These are phyloP conservation scores for Backusella circina DNA, from an alignment of 192 early-diverging fungal genomes.

Conservation along the genomic window DNA sequence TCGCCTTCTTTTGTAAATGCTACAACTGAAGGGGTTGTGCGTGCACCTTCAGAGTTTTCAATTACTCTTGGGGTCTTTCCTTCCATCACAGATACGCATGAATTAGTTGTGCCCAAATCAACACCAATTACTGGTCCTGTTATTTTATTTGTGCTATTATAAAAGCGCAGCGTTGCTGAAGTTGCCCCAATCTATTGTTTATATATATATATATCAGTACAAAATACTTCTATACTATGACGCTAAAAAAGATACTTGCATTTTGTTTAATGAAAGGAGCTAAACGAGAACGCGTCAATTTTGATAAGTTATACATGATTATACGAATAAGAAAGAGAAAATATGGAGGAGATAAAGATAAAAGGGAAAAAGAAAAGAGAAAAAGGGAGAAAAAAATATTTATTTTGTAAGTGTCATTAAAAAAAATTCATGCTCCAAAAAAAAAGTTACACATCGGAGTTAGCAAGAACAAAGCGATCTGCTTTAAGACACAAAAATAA, in stretches of 20 bases:
- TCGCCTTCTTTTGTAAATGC: slow-evolving; percentile 96
- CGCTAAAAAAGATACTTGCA: neutral
- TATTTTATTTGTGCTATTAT: slow-evolving; percentile 65
- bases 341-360: neutral
- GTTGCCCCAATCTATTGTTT: slow-evolving; percentile 9
- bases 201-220: neutral
- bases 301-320: neutral
- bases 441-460: neutral
- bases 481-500: neutral
- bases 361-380: neutral
- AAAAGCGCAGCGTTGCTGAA: slow-evolving; percentile 42
- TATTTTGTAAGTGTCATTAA: neutral
- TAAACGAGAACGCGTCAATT: neutral
- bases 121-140: slow-evolving; percentile 93
- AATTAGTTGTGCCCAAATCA: slow-evolving; percentile 99
- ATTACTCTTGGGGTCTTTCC: slow-evolving; percentile 96
- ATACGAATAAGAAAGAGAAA: neutral
- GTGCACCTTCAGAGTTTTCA: slow-evolving; percentile 94
- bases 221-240: neutral
- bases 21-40: slow-evolving; percentile 96
- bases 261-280: neutral
- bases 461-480: neutral
- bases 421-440: neutral
- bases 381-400: neutral
- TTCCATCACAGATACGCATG: slow-evolving; percentile 99